Evolutionary conservation across 2,329 filamentous ascomycete species (phyloP).

Genomic region (Endothia cerciana): DNA sequence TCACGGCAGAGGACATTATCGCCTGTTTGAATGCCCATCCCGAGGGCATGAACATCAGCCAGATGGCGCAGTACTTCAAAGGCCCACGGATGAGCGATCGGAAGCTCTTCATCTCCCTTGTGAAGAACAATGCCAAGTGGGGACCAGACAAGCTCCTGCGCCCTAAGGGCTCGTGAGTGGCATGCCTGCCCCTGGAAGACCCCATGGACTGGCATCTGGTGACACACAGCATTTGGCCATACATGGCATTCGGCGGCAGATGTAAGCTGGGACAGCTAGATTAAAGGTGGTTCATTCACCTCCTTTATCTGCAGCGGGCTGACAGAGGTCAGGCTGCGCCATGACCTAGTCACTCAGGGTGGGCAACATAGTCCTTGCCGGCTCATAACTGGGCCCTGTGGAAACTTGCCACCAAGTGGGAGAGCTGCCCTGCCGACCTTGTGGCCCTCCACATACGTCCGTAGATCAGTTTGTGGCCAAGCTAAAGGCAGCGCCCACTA

Average conservation of each 20-base stretch:
- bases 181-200: not conserved
- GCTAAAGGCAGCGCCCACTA: not conserved
- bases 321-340: not conserved
- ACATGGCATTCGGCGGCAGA: too few relatives aligned
- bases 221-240: too few relatives aligned
- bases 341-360: not conserved
- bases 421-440: not conserved
- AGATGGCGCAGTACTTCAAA: constrained; percentile 59
- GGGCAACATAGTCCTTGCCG: not conserved
- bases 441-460: not conserved
- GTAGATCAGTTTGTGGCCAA: not conserved
- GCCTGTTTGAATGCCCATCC: constrained; percentile 53
- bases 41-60: constrained; percentile 58
- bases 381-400: not conserved
- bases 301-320: not conserved
- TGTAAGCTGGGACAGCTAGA: too few relatives aligned
- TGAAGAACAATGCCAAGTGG: constrained; percentile 59
- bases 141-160: constrained; percentile 58
- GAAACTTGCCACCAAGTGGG: too few relatives aligned
- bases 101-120: constrained; percentile 61
- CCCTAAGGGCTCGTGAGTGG: constrained; percentile 29
- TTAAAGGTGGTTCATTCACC: not conserved
- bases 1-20: constrained; percentile 58
- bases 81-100: constrained; percentile 53
- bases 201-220: not conserved